Evolutionary conservation across 2,329 filamentous ascomycete species (phyloP).

Genomic region (Aspergillus caelatus): DNA sequence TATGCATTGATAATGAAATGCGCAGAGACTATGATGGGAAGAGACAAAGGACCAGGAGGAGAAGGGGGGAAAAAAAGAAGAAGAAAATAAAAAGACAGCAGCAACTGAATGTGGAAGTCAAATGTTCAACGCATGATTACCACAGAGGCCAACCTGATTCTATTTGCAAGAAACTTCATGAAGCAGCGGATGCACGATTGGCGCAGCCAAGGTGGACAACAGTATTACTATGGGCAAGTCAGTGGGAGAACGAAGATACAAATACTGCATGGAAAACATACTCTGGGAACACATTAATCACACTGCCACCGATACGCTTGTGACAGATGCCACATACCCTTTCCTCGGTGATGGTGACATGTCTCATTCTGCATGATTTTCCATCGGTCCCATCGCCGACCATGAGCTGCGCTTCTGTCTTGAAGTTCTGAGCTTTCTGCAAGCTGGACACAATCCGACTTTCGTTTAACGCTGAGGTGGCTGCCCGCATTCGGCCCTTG

Average conservation of each 20-base stretch:
- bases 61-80: slow-evolving; percentile 23
- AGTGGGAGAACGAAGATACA: slow-evolving; percentile 15
- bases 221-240: slow-evolving; percentile 43
- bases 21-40: slow-evolving; percentile 7
- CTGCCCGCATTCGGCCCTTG: slow-evolving; percentile 81
- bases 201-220: slow-evolving; percentile 84
- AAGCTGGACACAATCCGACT: slow-evolving; percentile 76
- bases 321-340: slow-evolving; percentile 89
- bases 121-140: slow-evolving; percentile 8
- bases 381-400: slow-evolving; percentile 66
- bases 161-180: slow-evolving; percentile 24
- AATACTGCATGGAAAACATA: slow-evolving; percentile 48
- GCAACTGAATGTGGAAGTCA: neutral
- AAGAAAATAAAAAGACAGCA: slow-evolving; percentile 18
- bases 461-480: slow-evolving; percentile 80
- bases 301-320: slow-evolving; percentile 87
- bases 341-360: slow-evolving; percentile 85
- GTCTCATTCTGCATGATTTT: slow-evolving; percentile 61
- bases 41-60: slow-evolving; percentile 21
- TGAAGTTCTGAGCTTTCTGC: slow-evolving; percentile 76
- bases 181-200: slow-evolving; percentile 43
- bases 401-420: slow-evolving; percentile 71
- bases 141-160: slow-evolving; percentile 9
- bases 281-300: slow-evolving; percentile 86
- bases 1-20: slow-evolving; percentile 12